These are phyloP conservation scores for Aspergillus bombycis DNA, from an alignment of 2,329 filamentous ascomycete genomes.

Conservation along the genomic window DNA sequence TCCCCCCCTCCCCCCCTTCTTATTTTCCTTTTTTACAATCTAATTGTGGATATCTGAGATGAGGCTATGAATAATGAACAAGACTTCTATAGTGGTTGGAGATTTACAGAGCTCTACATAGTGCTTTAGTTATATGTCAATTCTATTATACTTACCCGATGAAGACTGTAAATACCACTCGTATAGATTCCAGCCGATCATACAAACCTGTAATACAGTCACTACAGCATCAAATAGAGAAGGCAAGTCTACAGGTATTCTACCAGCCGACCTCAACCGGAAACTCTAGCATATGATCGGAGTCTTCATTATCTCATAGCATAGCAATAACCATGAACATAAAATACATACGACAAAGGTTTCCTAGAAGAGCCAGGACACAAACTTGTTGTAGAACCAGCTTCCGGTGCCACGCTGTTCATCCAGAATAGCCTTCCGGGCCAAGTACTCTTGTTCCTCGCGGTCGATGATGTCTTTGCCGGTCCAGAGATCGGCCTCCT, in stretches of 20 bases:
- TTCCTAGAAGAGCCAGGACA: constrained; percentile 63
- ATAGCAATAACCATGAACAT: background rate
- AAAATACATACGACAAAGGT: background rate
- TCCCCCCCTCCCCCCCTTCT: background rate
- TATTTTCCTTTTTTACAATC: background rate
- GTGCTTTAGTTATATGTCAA: background rate
- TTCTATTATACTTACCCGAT: background rate
- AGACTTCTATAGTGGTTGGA: no score
- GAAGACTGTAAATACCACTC: no score
- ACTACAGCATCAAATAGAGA: background rate
- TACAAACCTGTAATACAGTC: background rate
- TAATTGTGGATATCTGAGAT: background rate
- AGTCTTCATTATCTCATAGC: constrained; percentile 2
- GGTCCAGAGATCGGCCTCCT: constrained; percentile 69
- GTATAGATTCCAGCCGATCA: no score
- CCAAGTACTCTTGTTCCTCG: constrained; percentile 72
- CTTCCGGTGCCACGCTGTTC: constrained; percentile 40
- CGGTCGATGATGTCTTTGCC: constrained; percentile 75
- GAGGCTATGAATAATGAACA: background rate
- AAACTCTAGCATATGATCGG: background rate
- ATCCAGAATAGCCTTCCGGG: constrained; percentile 50
- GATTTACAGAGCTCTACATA: background rate
- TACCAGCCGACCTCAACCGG: no score
- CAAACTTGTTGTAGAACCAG: constrained; percentile 62
- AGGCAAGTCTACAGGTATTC: no score